These are phyloP conservation scores for Pseudohalonectria lignicola DNA, from an alignment of 2,329 filamentous ascomycete genomes.

Conservation along the genomic window DNA sequence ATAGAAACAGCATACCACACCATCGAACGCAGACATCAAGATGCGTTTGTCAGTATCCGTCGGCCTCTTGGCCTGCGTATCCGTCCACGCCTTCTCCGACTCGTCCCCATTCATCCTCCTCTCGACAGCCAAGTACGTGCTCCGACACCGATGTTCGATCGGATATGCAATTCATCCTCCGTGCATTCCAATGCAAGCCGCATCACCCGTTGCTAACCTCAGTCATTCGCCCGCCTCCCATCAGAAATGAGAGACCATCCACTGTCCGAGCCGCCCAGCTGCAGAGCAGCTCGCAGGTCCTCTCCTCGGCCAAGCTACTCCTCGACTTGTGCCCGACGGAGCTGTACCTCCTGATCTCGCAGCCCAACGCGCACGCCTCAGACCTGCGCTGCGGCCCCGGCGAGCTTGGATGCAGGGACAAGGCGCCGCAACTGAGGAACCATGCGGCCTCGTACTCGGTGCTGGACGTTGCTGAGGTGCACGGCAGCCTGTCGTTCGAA, in stretches of 20 bases:
- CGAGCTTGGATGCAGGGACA: constrained; percentile 20
- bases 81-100: constrained; percentile 65
- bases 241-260: constrained; percentile 15
- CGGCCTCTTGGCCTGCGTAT: constrained; percentile 41
- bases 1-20: too few relatives aligned
- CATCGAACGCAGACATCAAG: constrained; percentile 6
- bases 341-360: constrained; percentile 67
- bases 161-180: too few relatives aligned
- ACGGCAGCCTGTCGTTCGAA: constrained; percentile 32
- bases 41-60: constrained; percentile 46
- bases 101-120: constrained; percentile 84
- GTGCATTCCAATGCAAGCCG: too few relatives aligned
- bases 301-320: constrained; percentile 31
- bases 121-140: constrained; percentile 67
- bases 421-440: constrained; percentile 38
- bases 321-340: constrained; percentile 61
- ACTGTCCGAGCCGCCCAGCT: constrained; percentile 27
- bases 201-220: too few relatives aligned
- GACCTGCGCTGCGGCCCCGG: constrained; percentile 48
- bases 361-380: constrained; percentile 59
- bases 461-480: constrained; percentile 42
- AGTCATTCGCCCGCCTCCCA: too few relatives aligned
- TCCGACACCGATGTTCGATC: too few relatives aligned
- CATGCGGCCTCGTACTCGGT: neutral
- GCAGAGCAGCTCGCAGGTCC: constrained; percentile 34